Conservation (phyloP, 2,329 filamentous ascomycete genomes). For the Colletotrichum lini region DNA sequence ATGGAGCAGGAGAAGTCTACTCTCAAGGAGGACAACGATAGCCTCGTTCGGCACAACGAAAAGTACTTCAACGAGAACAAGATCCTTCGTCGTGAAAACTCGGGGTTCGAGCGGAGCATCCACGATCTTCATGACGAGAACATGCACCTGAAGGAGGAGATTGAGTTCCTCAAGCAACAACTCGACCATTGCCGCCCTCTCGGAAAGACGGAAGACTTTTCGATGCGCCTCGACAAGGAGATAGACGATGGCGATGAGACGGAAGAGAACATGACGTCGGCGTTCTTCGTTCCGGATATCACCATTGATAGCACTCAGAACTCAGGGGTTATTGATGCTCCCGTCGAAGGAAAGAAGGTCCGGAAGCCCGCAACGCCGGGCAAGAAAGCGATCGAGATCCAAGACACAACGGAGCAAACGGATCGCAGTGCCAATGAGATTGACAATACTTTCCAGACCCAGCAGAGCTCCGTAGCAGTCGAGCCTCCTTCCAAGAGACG, state of each 20-base stretch:
- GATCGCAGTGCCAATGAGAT: conserved; percentile 44
- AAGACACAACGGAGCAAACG: conserved; percentile 49
- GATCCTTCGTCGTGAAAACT: conserved; percentile 62
- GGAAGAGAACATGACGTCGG: conserved; percentile 70
- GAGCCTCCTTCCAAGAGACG: conserved; percentile 45
- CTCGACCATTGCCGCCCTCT: conserved; percentile 58
- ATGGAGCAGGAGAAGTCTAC: conserved; percentile 60
- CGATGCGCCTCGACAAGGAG: conserved; percentile 50
- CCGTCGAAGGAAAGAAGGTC: conserved; percentile 33
- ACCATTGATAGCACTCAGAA: conserved; percentile 63
- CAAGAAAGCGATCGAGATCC: conserved; percentile 48
- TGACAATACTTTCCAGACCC: conserved; percentile 42
- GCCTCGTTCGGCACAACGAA: conserved; percentile 68
- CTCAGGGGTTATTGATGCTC: conserved; percentile 41
- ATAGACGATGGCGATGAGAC: conserved; percentile 49
- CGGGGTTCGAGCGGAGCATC: conserved; percentile 61
- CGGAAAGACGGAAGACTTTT: conserved; percentile 54
- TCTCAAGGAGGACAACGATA: conserved; percentile 66
- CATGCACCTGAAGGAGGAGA: conserved; percentile 62
- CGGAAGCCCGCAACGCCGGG: conserved; percentile 50
- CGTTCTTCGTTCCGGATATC: conserved; percentile 71
- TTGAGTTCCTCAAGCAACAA: conserved; percentile 62
- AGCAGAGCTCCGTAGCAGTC: conserved; percentile 44
- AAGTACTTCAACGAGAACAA: conserved; percentile 70
- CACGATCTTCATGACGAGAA: conserved; percentile 63